phyloP scores from a whole-genome alignment of 31 red algal genomes.

The Endocladia muricata region DNA sequence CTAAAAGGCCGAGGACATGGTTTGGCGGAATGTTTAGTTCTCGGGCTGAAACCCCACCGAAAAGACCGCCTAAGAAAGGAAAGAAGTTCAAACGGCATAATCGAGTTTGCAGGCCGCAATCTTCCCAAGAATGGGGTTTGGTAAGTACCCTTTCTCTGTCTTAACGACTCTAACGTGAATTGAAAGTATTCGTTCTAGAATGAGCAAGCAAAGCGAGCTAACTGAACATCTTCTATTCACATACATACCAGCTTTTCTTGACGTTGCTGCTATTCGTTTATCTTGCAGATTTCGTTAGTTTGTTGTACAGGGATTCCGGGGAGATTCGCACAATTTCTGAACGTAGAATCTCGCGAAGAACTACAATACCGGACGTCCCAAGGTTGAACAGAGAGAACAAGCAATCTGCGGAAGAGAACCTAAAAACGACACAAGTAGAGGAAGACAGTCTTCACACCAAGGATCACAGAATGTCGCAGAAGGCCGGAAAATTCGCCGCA shows the following conservation, averaged over 20 bases:
- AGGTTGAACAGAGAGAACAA: neutral
- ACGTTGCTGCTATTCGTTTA: constrained; percentile 44
- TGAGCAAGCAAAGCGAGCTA: neutral
- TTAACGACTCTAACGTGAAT: neutral
- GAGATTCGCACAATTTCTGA: neutral
- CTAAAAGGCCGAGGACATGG: too few species aligned
- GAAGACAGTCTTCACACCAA: neutral
- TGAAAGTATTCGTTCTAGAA: neutral
- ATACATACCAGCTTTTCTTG: constrained; percentile 15
- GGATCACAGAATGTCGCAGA: neutral
- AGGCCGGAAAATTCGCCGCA: neutral
- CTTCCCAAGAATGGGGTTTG: neutral
- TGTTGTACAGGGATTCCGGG: constrained; percentile 10
- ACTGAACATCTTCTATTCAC: neutral
- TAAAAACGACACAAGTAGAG: neutral
- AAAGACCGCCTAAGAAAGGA: too few species aligned
- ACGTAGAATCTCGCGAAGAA: neutral
- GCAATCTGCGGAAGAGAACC: neutral
- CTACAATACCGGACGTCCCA: neutral
- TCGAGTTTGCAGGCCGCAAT: neutral
- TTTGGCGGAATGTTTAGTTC: too few species aligned
- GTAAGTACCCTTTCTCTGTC: neutral
- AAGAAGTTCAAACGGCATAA: too few species aligned
- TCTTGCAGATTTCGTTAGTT: constrained; percentile 40
- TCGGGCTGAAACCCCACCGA: too few species aligned